A percentile compares a stretch with the other conserved stretches of the same genome.
Evolutionary conservation across 805 yeast genomes (phyloP).

Genomic region (Pichia nanzhaoensis): DNA sequence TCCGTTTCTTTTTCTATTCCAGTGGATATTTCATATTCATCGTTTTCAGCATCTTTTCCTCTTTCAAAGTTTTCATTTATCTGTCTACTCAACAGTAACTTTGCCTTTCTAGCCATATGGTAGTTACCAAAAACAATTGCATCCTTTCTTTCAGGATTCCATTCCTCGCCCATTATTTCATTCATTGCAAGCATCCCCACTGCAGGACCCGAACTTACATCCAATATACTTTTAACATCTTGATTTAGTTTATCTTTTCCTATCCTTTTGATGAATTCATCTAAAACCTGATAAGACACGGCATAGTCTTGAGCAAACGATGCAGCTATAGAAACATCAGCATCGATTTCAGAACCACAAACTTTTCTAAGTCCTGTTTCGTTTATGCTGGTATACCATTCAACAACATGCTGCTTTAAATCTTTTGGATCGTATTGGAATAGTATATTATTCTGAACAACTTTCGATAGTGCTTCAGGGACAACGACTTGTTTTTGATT

Average conservation of each 20-base stretch:
- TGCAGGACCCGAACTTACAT: slow-evolving; percentile 86
- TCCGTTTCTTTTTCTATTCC: slow-evolving; percentile 11
- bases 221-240: slow-evolving; percentile 46
- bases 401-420: slow-evolving; percentile 50
- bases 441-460: slow-evolving; percentile 59
- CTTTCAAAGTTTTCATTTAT: slow-evolving; percentile 37
- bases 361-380: slow-evolving; percentile 46
- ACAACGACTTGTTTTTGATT: slow-evolving; percentile 45
- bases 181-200: slow-evolving; percentile 86
- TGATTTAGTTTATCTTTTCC: slow-evolving; percentile 56
- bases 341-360: slow-evolving; percentile 39
- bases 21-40: slow-evolving; percentile 15
- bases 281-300: slow-evolving; percentile 54
- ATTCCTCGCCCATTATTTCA: slow-evolving; percentile 66
- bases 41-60: slow-evolving; percentile 33
- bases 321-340: slow-evolving; percentile 77
- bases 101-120: slow-evolving; percentile 78
- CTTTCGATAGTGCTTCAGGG: slow-evolving; percentile 50
- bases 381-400: slow-evolving; percentile 33
- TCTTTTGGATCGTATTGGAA: slow-evolving; percentile 55
- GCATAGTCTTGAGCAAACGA: slow-evolving; percentile 79
- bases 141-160: slow-evolving; percentile 57
- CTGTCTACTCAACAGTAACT: slow-evolving; percentile 67
- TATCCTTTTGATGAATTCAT: slow-evolving; percentile 54
- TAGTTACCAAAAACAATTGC: slow-evolving; percentile 62